Conservation (phyloP, 495 filamentous ascomycete species). For the Ascodesmis nigricans region DNA sequence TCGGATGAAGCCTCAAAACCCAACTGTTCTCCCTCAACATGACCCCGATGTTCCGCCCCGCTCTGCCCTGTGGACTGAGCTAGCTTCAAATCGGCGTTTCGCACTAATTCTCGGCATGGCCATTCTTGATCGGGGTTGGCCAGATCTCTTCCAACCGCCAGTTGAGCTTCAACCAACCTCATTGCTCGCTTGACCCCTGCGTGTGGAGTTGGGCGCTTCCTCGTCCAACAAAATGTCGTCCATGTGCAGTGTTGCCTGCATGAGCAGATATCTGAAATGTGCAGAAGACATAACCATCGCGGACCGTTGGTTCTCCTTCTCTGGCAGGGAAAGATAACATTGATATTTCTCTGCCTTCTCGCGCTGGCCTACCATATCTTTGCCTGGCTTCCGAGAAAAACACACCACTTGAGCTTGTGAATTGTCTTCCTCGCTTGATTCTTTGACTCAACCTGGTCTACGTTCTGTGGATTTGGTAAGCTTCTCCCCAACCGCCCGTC, state of each 20-base stretch:
- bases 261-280: not conserved
- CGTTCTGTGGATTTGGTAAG: not conserved
- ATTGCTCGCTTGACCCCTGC: conserved; percentile 4
- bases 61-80: too few relatives aligned
- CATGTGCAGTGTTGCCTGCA: not conserved
- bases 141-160: too few relatives aligned
- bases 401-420: not conserved
- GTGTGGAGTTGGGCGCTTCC: not conserved
- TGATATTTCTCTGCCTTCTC: not conserved
- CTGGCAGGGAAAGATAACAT: not conserved
- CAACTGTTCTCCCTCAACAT: too few relatives aligned
- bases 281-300: not conserved
- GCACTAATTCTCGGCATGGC: too few relatives aligned
- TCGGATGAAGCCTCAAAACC: too few relatives aligned
- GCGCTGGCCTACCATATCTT: not conserved
- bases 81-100: too few relatives aligned
- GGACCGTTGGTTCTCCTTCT: not conserved
- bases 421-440: not conserved
- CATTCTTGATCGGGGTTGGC: too few relatives aligned
- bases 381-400: not conserved
- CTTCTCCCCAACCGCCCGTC: too few relatives aligned
- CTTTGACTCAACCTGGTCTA: not conserved
- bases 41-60: too few relatives aligned
- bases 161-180: conserved; percentile 7
- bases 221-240: not conserved